phyloP scores from a whole-genome alignment of 257 asterid species.

The Ilex aquifolium region DNA sequence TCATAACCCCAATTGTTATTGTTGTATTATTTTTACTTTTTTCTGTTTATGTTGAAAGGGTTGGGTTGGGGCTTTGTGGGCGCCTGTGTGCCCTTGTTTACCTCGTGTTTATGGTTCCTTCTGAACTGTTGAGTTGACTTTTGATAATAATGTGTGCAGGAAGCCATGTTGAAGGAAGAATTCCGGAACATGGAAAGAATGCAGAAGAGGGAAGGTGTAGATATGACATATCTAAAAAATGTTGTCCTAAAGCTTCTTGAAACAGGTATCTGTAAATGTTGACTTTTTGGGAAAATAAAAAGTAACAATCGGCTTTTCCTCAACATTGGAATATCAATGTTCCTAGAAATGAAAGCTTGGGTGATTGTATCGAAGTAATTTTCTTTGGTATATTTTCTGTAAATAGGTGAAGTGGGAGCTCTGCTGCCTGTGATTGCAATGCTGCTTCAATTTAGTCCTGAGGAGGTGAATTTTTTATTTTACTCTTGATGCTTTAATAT shows the following conservation, averaged over 20 bases:
- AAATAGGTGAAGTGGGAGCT: constrained; percentile 92
- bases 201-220: constrained; percentile 98
- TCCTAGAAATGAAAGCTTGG: not conserved
- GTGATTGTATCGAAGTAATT: not conserved
- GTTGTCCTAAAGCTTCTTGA: constrained; percentile 84
- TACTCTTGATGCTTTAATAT: not conserved
- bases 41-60: no score
- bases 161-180: constrained; percentile 86
- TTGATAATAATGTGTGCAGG: constrained; percentile 50
- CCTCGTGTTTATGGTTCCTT: no score
- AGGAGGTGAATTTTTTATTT: constrained; percentile 55
- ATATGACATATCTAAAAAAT: constrained; percentile 92
- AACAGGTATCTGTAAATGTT: constrained; percentile 54
- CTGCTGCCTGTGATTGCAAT: constrained; percentile 91
- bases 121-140: not conserved
- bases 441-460: constrained; percentile 99
- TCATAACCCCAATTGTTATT: no score
- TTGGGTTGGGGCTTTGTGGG: no score
- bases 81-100: no score
- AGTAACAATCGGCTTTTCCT: not conserved
- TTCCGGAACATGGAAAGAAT: constrained; percentile 84
- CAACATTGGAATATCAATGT: not conserved
- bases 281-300: not conserved
- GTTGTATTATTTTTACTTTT: no score
- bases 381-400: not conserved